Percentiles rank a stretch among this genome's conserved stretches.
phyloP scores from a whole-genome alignment of 2,329 filamentous ascomycete genomes.

The Alternaria metachromatica region DNA sequence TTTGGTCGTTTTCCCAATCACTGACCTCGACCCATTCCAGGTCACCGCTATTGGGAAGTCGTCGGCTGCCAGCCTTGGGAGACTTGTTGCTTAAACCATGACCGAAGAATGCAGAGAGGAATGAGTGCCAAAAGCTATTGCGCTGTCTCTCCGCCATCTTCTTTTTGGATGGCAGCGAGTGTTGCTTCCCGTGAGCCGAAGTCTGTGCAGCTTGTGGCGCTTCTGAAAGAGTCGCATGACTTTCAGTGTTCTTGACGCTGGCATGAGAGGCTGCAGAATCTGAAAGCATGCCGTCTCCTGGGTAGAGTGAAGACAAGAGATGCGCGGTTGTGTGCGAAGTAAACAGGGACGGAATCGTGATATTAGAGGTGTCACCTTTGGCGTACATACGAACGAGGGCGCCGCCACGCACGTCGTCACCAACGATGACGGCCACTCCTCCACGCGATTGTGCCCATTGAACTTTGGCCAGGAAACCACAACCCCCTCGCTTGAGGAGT shows the following conservation, averaged over 20 bases:
- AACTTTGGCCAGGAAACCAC: conserved; percentile 95
- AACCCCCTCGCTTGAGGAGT: conserved; percentile 87
- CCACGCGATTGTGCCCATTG: conserved; percentile 95
- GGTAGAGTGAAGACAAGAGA: conserved; percentile 84
- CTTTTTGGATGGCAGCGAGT: conserved; percentile 12
- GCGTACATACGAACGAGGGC: conserved; percentile 97
- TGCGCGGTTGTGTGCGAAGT: conserved; percentile 95
- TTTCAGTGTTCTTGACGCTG: not conserved
- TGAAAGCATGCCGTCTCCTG: conserved; percentile 42
- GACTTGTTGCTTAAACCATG: conserved; percentile 34
- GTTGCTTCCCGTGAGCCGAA: not conserved
- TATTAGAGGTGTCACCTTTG: conserved; percentile 92
- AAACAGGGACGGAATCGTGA: conserved; percentile 93
- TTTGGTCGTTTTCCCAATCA: conserved; percentile 65
- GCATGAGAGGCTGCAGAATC: conserved; percentile 2
- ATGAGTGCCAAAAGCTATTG: conserved; percentile 55
- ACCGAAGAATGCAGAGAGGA: conserved; percentile 55
- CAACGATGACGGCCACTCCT: conserved; percentile 88
- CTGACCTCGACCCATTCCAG: conserved; percentile 75
- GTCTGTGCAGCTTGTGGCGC: not conserved
- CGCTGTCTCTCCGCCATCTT: conserved; percentile 27
- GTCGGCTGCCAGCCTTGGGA: conserved; percentile 60
- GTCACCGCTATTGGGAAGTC: conserved; percentile 75
- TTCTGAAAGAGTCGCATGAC: not conserved
- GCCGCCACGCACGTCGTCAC: conserved; percentile 88